phyloP scores from a whole-genome alignment of 345 rosid genomes.

The Moringa oleifera region DNA sequence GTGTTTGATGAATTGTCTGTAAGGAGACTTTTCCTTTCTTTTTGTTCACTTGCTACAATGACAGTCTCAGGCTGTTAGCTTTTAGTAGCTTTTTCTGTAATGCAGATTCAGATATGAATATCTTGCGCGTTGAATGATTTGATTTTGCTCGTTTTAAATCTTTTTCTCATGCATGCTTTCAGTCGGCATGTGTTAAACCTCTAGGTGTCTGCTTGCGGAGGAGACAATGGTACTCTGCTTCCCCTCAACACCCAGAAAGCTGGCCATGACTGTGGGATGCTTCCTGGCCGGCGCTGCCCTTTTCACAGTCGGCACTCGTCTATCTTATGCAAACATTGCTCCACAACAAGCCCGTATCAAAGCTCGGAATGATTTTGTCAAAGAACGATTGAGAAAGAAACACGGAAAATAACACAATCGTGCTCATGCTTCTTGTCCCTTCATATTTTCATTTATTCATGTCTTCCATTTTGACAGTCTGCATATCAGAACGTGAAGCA shows the following conservation, averaged over 20 bases:
- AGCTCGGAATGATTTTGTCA: constrained; percentile 75
- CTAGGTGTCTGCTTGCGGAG: not conserved
- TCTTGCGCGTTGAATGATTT: not conserved
- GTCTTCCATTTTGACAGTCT: too few species aligned
- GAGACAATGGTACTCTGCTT: constrained; percentile 45
- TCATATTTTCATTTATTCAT: too few species aligned
- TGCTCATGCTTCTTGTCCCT: too few species aligned
- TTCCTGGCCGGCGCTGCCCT: constrained; percentile 52
- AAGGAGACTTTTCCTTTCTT: not conserved
- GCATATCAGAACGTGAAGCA: too few species aligned
- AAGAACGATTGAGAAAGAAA: constrained; percentile 48
- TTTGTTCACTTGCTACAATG: too few species aligned
- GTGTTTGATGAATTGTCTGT: constrained; percentile 11
- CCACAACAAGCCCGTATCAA: constrained; percentile 80
- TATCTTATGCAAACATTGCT: constrained; percentile 45
- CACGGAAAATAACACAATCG: too few species aligned
- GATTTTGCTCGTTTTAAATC: not conserved
- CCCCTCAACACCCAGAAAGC: constrained; percentile 59
- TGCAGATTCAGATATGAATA: not conserved
- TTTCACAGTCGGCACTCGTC: constrained; percentile 41
- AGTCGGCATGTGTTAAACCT: too few species aligned
- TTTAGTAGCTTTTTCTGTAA: too few species aligned
- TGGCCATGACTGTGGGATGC: constrained; percentile 56
- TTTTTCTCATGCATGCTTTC: too few species aligned
- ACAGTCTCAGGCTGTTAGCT: too few species aligned